Percentiles rank a stretch among this genome's conserved stretches.
phyloP scores from a whole-genome alignment of 163 green algal genomes.

The Trebouxiophyceae sp. region DNA sequence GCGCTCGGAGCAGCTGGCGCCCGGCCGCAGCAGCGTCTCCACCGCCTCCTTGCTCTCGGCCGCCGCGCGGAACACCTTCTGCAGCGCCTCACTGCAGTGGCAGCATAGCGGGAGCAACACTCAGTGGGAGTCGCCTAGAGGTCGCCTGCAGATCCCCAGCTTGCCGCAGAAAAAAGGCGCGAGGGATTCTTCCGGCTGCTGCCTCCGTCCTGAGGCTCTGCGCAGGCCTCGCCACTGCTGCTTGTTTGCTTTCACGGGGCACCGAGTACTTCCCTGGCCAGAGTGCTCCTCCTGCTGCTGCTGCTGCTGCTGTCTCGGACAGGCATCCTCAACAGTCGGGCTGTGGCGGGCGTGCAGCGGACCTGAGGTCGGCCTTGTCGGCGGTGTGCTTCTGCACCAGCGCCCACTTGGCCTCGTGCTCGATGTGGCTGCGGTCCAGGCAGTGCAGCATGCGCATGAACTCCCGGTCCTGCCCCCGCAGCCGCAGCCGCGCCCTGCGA shows the following conservation, averaged over 20 bases:
- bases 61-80: background rate
- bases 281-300: background rate
- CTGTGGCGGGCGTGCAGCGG: background rate
- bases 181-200: too few species aligned
- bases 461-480: background rate
- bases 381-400: background rate
- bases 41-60: background rate
- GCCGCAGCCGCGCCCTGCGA: background rate
- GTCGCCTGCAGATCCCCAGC: background rate
- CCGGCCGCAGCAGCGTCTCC: background rate
- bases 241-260: background rate
- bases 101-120: background rate
- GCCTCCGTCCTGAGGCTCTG: too few species aligned
- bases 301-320: background rate
- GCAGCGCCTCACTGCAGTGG: background rate
- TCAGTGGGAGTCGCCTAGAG: background rate
- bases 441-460: background rate
- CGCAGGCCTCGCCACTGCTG: too few species aligned
- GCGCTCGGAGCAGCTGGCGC: background rate
- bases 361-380: background rate
- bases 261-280: background rate
- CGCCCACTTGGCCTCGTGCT: background rate
- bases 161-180: too few species aligned
- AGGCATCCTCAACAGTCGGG: background rate
- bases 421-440: background rate